Conservation (phyloP, 345 rosid genomes). For the Euphorbia peplus region DNA sequence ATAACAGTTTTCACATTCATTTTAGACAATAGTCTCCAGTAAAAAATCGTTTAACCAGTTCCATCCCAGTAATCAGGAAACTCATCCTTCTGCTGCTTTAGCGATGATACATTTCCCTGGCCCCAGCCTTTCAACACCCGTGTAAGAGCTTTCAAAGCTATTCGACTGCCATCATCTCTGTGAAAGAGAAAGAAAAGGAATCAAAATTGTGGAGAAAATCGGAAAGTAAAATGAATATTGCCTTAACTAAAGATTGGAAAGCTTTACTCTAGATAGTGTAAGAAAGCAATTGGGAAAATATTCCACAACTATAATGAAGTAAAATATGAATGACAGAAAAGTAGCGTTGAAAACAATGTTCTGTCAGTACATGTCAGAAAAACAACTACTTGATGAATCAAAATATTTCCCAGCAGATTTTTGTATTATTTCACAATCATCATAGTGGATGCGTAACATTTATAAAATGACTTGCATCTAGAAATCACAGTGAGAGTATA, state of each 20-base stretch:
- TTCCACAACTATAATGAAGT: neutral
- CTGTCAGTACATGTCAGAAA: neutral
- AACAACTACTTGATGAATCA: neutral
- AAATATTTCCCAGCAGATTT: neutral
- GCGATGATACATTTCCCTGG: conserved; percentile 54
- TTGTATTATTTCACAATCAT: neutral
- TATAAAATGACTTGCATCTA: neutral
- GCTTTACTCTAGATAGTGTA: neutral
- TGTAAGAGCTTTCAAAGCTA: conserved; percentile 65
- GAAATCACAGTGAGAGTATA: neutral
- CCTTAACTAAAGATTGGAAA: conserved; percentile 8
- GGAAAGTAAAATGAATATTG: neutral
- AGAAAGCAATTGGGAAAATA: too few species aligned
- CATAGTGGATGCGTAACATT: neutral
- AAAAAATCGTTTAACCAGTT: conserved; percentile 20
- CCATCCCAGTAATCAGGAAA: conserved; percentile 53
- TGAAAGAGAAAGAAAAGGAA: conserved; percentile 21
- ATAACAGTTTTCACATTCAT: neutral
- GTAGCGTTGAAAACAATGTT: neutral
- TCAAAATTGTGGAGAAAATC: conserved; percentile 9
- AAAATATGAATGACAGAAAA: neutral
- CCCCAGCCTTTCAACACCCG: conserved; percentile 83
- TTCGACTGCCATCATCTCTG: conserved; percentile 97
- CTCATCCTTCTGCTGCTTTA: conserved; percentile 49
- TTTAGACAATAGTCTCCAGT: conserved; percentile 2